Evolutionary conservation across 352 stramenopile genomes (phyloP).

Genomic region (Phytophthora constricta): DNA sequence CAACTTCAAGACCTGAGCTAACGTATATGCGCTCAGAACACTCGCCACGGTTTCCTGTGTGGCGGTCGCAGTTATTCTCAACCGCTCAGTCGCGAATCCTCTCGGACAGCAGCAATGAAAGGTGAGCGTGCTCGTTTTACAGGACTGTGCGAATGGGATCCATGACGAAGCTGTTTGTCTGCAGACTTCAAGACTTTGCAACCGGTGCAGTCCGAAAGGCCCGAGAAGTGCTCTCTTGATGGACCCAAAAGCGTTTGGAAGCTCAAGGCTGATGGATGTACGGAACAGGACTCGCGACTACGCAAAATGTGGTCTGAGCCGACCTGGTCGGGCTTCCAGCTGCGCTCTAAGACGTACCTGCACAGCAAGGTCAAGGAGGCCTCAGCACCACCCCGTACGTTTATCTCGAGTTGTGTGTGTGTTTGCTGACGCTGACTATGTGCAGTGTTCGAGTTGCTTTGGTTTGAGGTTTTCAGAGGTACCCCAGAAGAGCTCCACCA

Average conservation of each 20-base stretch:
- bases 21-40: conserved; percentile 7
- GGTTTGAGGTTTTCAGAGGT: conserved; percentile 83
- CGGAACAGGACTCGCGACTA: conserved; percentile 50
- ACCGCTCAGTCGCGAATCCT: conserved; percentile 19
- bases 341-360: conserved; percentile 79
- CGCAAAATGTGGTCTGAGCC: conserved; percentile 81
- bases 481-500: conserved; percentile 72
- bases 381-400: conserved; percentile 69
- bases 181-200: conserved; percentile 22
- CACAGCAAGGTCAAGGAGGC: conserved; percentile 66
- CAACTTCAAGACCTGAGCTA: too few species aligned
- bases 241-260: conserved; percentile 53
- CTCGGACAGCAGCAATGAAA: conserved; percentile 18
- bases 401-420: not conserved
- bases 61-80: not conserved
- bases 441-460: conserved; percentile 83
- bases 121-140: not conserved
- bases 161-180: not conserved
- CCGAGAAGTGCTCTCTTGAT: conserved; percentile 43
- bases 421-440: not conserved
- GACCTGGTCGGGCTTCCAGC: conserved; percentile 63
- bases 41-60: not conserved
- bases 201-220: conserved; percentile 28
- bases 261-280: conserved; percentile 46
- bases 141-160: not conserved